Evolutionary conservation across 2,329 filamentous ascomycete species (phyloP).

Genomic region (Cercospora sp.): DNA sequence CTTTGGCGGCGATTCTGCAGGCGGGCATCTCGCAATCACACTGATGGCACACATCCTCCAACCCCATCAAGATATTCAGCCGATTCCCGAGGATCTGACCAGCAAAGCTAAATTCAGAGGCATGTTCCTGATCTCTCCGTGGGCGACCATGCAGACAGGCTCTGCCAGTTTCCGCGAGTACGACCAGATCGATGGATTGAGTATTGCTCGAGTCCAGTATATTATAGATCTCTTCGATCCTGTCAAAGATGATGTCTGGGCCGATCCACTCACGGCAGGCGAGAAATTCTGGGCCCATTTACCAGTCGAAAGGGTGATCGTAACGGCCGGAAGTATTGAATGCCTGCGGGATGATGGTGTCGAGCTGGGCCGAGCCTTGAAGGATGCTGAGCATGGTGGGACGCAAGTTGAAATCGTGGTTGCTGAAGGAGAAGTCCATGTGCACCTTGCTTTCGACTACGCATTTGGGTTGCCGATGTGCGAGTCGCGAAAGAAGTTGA

Average conservation of each 20-base stretch:
- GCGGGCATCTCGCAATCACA: background rate
- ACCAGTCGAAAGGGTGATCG: background rate
- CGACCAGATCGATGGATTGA: background rate
- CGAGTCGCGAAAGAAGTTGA: background rate
- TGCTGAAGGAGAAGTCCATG: background rate
- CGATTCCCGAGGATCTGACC: background rate
- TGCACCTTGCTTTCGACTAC: background rate
- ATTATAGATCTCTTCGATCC: background rate
- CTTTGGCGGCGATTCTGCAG: background rate
- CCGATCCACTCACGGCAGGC: background rate
- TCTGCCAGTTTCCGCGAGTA: background rate
- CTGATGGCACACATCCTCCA: background rate
- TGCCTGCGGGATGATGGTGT: background rate
- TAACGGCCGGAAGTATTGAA: background rate
- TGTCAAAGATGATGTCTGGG: background rate
- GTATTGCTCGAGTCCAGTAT: background rate
- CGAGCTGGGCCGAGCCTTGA: background rate
- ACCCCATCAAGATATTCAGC: background rate
- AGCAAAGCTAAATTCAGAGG: background rate
- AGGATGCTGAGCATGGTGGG: background rate
- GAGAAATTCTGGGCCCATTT: background rate
- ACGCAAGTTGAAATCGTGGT: background rate
- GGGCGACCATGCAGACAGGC: background rate
- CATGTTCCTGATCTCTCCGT: background rate
- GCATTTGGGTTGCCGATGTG: background rate